A percentile compares a stretch with the other conserved stretches of the same genome.
phyloP scores from a whole-genome alignment of 2,329 filamentous ascomycete genomes.

The Colletotrichum sidae region DNA sequence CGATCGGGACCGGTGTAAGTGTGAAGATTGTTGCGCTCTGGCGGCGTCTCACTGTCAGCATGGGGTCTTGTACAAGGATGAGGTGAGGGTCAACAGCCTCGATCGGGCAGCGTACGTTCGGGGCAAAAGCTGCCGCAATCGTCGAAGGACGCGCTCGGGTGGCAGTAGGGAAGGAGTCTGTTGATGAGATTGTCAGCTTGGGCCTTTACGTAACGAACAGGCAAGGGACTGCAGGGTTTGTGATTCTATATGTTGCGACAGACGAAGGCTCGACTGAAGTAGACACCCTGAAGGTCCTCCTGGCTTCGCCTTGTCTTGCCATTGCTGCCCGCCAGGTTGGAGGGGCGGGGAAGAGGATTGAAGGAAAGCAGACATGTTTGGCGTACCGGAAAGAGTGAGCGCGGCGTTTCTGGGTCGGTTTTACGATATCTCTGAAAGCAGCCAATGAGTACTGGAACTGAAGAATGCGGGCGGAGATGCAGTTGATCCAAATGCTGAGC shows the following conservation, averaged over 20 bases:
- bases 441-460: constrained; percentile 54
- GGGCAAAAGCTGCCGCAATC: constrained; percentile 16
- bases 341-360: constrained; percentile 33
- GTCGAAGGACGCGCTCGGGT: constrained; percentile 19
- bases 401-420: constrained; percentile 38
- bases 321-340: constrained; percentile 1
- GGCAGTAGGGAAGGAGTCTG: constrained; percentile 36
- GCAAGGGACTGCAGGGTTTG: background rate
- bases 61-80: constrained; percentile 15
- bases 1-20: background rate
- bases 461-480: constrained; percentile 52
- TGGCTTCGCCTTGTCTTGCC: constrained; percentile 17
- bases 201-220: constrained; percentile 9
- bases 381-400: constrained; percentile 50
- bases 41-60: constrained; percentile 21
- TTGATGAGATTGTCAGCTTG: constrained; percentile 22
- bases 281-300: constrained; percentile 9
- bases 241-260: constrained; percentile 27
- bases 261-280: constrained; percentile 30
- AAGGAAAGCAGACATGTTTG: constrained; percentile 36
- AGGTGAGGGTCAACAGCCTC: constrained; percentile 9
- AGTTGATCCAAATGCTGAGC: constrained; percentile 39
- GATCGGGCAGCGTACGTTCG: constrained; percentile 22
- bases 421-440: constrained; percentile 48
- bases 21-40: constrained; percentile 22